A percentile compares a stretch with the other conserved stretches of the same genome.
These are phyloP conservation scores for Paratinospora sagittata DNA, from an alignment of 164 flowering plant genomes.

Conservation along the genomic window DNA sequence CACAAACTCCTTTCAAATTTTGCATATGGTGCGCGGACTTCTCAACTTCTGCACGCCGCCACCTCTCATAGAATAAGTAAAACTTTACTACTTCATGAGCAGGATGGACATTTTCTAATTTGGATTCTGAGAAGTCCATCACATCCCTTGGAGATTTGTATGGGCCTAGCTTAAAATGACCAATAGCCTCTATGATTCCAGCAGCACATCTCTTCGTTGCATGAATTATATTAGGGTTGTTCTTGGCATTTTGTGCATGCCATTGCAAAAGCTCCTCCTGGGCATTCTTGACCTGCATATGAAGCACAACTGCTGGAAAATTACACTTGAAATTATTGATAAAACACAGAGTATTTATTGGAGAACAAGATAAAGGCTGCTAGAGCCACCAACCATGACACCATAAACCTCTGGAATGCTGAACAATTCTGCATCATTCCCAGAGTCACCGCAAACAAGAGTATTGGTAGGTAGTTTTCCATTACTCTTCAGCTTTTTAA, in stretches of 20 bases:
- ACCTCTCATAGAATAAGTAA: constrained; percentile 62
- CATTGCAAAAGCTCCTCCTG: constrained; percentile 81
- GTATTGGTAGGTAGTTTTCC: constrained; percentile 56
- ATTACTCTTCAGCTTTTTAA: constrained; percentile 45
- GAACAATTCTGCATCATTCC: constrained; percentile 86
- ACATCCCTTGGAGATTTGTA: constrained; percentile 60
- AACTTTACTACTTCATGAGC: constrained; percentile 60
- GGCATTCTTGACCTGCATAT: constrained; percentile 74
- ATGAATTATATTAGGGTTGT: constrained; percentile 66
- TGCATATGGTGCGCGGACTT: constrained; percentile 32
- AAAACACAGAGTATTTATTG: neutral
- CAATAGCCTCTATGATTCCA: constrained; percentile 80
- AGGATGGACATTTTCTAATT: constrained; percentile 33
- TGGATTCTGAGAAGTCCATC: constrained; percentile 28
- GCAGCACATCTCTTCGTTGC: constrained; percentile 81
- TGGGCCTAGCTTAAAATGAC: constrained; percentile 66
- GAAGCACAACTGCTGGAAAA: constrained; percentile 2
- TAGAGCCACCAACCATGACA: constrained; percentile 60
- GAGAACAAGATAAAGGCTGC: neutral
- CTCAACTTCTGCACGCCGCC: constrained; percentile 67
- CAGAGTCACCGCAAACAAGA: constrained; percentile 90
- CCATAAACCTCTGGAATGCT: constrained; percentile 81
- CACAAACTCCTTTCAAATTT: constrained; percentile 40
- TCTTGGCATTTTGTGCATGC: constrained; percentile 69
- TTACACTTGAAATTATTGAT: neutral